phyloP scores from a whole-genome alignment of 2,329 filamentous ascomycete genomes.

The Ceratocystiopsis sp. region DNA sequence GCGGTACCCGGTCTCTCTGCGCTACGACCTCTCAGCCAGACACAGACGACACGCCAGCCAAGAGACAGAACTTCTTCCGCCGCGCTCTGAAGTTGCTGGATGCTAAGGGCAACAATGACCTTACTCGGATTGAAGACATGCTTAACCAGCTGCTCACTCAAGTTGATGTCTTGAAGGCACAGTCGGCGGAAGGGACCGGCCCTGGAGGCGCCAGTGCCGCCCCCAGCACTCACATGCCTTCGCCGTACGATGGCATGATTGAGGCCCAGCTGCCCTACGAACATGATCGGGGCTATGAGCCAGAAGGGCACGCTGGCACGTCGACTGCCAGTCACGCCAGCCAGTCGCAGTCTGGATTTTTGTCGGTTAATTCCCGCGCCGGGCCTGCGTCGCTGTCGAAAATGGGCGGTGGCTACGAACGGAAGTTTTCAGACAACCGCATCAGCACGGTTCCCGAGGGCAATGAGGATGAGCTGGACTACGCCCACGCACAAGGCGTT shows the following conservation, averaged over 20 bases:
- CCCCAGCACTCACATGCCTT: slow-evolving; percentile 32
- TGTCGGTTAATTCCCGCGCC: slow-evolving; percentile 41
- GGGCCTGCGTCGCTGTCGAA: slow-evolving; percentile 18
- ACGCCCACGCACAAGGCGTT: slow-evolving; percentile 6
- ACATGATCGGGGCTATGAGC: slow-evolving; percentile 62
- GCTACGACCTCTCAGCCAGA: slow-evolving; percentile 36
- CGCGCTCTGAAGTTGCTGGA: slow-evolving; percentile 84
- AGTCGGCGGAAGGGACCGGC: slow-evolving; percentile 24
- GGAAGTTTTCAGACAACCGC: slow-evolving; percentile 54
- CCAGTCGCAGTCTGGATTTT: slow-evolving; percentile 65
- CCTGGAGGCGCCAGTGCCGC: slow-evolving; percentile 10
- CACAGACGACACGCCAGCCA: slow-evolving; percentile 44
- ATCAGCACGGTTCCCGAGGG: slow-evolving; percentile 81
- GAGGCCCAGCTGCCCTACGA: slow-evolving; percentile 46
- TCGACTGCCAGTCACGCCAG: slow-evolving; percentile 54
- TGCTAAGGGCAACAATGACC: slow-evolving; percentile 72
- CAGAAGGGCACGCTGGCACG: slow-evolving; percentile 62
- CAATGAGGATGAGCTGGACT: slow-evolving; percentile 56
- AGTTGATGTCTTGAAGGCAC: slow-evolving; percentile 65
- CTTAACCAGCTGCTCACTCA: slow-evolving; percentile 82
- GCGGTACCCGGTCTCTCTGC: slow-evolving; percentile 38
- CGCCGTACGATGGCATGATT: slow-evolving; percentile 51
- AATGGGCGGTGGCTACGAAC: slow-evolving; percentile 26
- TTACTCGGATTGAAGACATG: slow-evolving; percentile 80
- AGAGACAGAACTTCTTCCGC: slow-evolving; percentile 87